Conservation (phyloP, 2,329 filamentous ascomycete genomes). For the Fonsecaea multimorphosa region DNA sequence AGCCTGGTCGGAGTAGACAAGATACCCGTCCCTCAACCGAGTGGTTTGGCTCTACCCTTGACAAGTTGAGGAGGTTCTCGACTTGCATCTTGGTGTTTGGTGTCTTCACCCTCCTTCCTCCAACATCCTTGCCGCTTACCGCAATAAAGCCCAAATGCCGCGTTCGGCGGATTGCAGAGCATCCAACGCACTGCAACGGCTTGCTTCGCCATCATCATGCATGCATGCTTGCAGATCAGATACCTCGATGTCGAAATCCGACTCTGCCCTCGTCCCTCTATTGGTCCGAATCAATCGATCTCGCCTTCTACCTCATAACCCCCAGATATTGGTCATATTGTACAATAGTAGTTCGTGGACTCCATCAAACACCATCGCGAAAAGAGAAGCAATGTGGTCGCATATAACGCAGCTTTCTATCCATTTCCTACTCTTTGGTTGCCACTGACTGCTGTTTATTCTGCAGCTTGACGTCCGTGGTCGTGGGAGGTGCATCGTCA, state of each 20-base stretch:
- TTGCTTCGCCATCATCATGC: slow-evolving; percentile 4
- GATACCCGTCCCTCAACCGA: background rate
- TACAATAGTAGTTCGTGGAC: slow-evolving; percentile 27
- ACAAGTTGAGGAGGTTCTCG: background rate
- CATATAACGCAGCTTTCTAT: slow-evolving; percentile 16
- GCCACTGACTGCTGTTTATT: slow-evolving; percentile 21
- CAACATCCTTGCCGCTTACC: background rate
- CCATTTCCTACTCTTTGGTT: slow-evolving; percentile 24
- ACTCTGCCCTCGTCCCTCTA: background rate
- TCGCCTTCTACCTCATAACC: slow-evolving; percentile 1
- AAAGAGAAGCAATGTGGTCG: slow-evolving; percentile 20
- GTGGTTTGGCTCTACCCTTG: background rate
- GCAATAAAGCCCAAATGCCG: background rate
- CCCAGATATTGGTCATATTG: slow-evolving; percentile 20
- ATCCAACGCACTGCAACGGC: slow-evolving; percentile 6
- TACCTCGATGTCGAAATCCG: slow-evolving; percentile 8
- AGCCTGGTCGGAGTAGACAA: background rate
- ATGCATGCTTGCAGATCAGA: slow-evolving; percentile 13
- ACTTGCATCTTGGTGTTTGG: background rate
- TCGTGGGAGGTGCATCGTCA: slow-evolving; percentile 25
- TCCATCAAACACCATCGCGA: slow-evolving; percentile 33
- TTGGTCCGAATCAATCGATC: background rate
- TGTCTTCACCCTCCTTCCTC: background rate
- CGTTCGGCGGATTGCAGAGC: background rate
- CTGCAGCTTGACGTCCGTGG: slow-evolving; percentile 16